Conservation (phyloP, 768 basidiomycete species). For the Auriscalpium microsporum region DNA sequence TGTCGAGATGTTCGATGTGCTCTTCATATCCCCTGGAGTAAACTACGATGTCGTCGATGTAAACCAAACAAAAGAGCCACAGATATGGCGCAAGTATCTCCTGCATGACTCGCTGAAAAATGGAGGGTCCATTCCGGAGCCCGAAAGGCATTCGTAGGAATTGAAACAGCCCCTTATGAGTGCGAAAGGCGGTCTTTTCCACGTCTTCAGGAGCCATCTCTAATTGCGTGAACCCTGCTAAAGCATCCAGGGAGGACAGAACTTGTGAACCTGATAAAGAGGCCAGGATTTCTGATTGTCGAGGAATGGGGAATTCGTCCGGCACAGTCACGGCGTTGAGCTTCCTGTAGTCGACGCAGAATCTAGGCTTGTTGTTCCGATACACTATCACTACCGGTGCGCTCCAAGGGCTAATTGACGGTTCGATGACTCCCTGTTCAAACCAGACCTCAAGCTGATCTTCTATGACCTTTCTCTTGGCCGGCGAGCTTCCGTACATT, state of each 20-base stretch:
- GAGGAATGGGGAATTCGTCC: conserved; percentile 24
- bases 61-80: conserved; percentile 10
- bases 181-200: conserved; percentile 30
- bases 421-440: neutral
- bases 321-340: conserved; percentile 8
- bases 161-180: conserved; percentile 32
- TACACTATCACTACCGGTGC: conserved; percentile 15
- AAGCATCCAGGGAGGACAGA: conserved; percentile 28
- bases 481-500: neutral
- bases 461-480: neutral
- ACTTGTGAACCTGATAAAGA: conserved; percentile 14
- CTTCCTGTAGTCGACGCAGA: conserved; percentile 18
- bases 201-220: conserved; percentile 20
- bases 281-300: conserved; percentile 18
- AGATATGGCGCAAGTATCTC: conserved; percentile 1
- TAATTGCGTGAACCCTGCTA: conserved; percentile 34
- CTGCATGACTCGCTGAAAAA: conserved; percentile 37
- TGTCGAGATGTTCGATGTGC: conserved; percentile 20
- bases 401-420: neutral
- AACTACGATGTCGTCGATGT: conserved; percentile 13
- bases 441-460: neutral
- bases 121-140: conserved; percentile 22
- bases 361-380: conserved; percentile 12
- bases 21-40: conserved; percentile 7
- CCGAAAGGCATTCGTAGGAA: conserved; percentile 35